phyloP scores from a whole-genome alignment of 73 alveolate genomes.

The Paramecium bursaria region DNA sequence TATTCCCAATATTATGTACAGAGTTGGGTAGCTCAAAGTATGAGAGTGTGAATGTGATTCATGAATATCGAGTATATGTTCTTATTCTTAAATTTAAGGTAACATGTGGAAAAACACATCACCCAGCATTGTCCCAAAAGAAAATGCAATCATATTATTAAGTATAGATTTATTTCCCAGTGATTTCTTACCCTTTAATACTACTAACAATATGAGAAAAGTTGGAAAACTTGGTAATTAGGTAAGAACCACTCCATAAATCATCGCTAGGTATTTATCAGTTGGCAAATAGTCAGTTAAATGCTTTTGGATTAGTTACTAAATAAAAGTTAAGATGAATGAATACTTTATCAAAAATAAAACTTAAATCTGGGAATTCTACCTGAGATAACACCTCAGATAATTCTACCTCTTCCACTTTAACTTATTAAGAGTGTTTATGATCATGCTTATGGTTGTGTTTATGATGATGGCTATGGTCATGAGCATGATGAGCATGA shows the following conservation, averaged over 20 bases:
- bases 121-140: constrained; percentile 69
- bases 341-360: not conserved
- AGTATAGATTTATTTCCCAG: constrained; percentile 6
- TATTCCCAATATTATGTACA: not conserved
- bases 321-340: not conserved
- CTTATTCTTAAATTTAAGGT: constrained; percentile 32
- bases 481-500: not conserved
- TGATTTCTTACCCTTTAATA: constrained; percentile 51
- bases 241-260: constrained; percentile 9
- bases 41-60: not conserved
- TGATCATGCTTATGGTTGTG: not conserved
- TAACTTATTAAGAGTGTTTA: not conserved
- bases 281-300: not conserved
- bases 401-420: not conserved
- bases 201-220: constrained; percentile 10
- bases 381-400: not conserved
- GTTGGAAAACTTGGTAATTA: constrained; percentile 20
- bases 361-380: not conserved
- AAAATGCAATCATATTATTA: constrained; percentile 49
- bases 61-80: not conserved
- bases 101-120: constrained; percentile 67
- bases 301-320: not conserved
- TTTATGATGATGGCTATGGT: not conserved
- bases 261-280: not conserved
- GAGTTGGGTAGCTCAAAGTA: not conserved